phyloP scores from a whole-genome alignment of 1,284 basidiomycete genomes.

The Volvariella surrecta region DNA sequence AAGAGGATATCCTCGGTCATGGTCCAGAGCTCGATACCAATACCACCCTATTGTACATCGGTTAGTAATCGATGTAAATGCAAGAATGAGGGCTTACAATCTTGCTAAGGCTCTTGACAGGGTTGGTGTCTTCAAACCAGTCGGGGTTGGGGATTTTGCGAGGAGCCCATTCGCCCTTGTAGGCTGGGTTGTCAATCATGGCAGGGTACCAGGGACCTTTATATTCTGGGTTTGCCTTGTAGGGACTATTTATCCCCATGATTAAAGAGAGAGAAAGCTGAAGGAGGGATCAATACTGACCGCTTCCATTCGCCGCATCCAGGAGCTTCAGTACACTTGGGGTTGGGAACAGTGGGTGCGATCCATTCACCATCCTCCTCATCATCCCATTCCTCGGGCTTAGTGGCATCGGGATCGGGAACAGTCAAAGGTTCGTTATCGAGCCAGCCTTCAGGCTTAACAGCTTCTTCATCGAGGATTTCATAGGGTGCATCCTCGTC shows the following conservation, averaged over 20 bases:
- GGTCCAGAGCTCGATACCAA: slow-evolving; percentile 97
- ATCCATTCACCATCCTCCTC: slow-evolving; percentile 99
- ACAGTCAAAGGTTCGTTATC: slow-evolving; percentile 79
- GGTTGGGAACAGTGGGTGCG: slow-evolving; percentile 82
- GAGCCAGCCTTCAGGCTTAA: slow-evolving; percentile 94
- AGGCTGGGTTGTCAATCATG: slow-evolving; percentile 92
- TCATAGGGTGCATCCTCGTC: slow-evolving; percentile 92
- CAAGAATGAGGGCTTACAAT: slow-evolving; percentile 42
- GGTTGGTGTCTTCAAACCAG: slow-evolving; percentile 86
- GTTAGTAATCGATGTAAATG: slow-evolving; percentile 7
- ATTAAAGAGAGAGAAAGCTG: slow-evolving; percentile 9
- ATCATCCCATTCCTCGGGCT: slow-evolving; percentile 99
- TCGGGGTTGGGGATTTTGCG: slow-evolving; percentile 89
- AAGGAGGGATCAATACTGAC: slow-evolving; percentile 24
- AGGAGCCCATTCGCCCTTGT: slow-evolving; percentile 95
- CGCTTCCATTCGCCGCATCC: slow-evolving; percentile 93
- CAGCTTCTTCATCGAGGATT: slow-evolving; percentile 81
- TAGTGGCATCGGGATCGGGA: slow-evolving; percentile 89
- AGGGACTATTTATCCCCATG: slow-evolving; percentile 43
- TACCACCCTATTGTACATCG: slow-evolving; percentile 54
- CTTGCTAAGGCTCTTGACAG: slow-evolving; percentile 77
- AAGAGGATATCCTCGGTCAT: slow-evolving; percentile 98
- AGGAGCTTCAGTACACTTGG: slow-evolving; percentile 81
- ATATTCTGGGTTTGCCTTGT: slow-evolving; percentile 86
- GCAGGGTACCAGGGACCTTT: slow-evolving; percentile 97